These are phyloP conservation scores for Suillus lakei DNA, from an alignment of 768 basidiomycete species.

Conservation along the genomic window DNA sequence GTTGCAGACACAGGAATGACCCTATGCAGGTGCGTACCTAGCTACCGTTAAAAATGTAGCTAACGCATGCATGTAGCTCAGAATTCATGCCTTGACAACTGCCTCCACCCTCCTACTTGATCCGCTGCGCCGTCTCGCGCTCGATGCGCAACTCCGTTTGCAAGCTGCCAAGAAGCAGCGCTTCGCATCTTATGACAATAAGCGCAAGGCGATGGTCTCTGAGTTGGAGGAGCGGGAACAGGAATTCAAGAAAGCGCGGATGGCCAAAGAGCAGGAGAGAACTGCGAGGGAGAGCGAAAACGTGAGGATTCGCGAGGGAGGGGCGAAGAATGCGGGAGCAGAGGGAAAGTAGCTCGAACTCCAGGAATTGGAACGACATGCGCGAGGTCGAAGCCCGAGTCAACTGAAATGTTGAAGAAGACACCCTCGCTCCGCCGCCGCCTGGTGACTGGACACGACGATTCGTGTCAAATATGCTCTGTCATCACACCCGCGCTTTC, in stretches of 20 bases:
- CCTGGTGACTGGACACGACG: slow-evolving; percentile 76
- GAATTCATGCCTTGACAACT: slow-evolving; percentile 83
- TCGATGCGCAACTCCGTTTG: slow-evolving; percentile 79
- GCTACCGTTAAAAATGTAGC: neutral
- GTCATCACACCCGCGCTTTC: slow-evolving; percentile 45
- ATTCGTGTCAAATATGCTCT: slow-evolving; percentile 72
- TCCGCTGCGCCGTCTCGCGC: slow-evolving; percentile 74
- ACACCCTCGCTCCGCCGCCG: slow-evolving; percentile 58
- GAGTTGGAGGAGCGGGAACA: slow-evolving; percentile 82
- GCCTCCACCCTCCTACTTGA: slow-evolving; percentile 84
- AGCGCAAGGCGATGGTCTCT: slow-evolving; percentile 74
- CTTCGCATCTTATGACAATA: slow-evolving; percentile 71
- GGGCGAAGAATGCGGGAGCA: slow-evolving; percentile 72
- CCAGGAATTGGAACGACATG: slow-evolving; percentile 36
- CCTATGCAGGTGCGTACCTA: slow-evolving; percentile 65
- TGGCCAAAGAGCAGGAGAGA: slow-evolving; percentile 66
- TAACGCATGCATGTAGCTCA: slow-evolving; percentile 47
- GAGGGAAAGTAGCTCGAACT: slow-evolving; percentile 54
- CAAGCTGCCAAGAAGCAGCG: slow-evolving; percentile 71
- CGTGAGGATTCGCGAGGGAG: slow-evolving; percentile 75
- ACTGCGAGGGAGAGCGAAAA: slow-evolving; percentile 59
- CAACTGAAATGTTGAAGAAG: slow-evolving; percentile 37
- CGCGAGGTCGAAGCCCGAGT: slow-evolving; percentile 29
- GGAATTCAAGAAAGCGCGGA: slow-evolving; percentile 71
- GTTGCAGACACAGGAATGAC: slow-evolving; percentile 74